phyloP scores from a whole-genome alignment of 257 asterid species.

The Catharanthus roseus region DNA sequence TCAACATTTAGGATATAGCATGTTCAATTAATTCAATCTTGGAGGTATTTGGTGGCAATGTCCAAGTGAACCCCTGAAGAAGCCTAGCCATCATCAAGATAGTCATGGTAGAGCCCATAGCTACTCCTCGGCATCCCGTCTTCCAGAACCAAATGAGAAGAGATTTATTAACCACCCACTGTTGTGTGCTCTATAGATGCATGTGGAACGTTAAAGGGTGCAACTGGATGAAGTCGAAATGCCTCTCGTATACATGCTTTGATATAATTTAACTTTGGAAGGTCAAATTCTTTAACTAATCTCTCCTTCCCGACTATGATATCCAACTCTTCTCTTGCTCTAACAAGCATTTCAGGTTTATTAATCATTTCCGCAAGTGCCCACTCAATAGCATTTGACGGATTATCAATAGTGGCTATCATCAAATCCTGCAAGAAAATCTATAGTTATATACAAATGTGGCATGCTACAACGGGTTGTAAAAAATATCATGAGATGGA shows the following conservation, averaged over 20 bases:
- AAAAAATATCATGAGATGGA: too few relatives aligned
- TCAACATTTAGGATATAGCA: neutral
- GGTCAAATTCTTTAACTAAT: slow-evolving; percentile 13
- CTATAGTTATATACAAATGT: too few relatives aligned
- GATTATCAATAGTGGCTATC: slow-evolving; percentile 17
- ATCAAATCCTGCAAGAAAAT: slow-evolving; percentile 9
- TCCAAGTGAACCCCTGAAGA: slow-evolving; percentile 21
- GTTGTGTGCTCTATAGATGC: neutral
- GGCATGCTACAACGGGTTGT: too few relatives aligned
- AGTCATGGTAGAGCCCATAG: slow-evolving; percentile 2
- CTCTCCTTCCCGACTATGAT: slow-evolving; percentile 8
- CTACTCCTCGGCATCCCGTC: slow-evolving; percentile 16
- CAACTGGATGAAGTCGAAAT: slow-evolving; percentile 12
- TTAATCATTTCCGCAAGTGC: slow-evolving; percentile 16
- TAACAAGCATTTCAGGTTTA: neutral
- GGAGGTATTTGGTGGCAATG: neutral
- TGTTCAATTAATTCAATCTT: neutral
- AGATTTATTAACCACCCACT: slow-evolving; percentile 4
- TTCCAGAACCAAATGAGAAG: slow-evolving; percentile 7
- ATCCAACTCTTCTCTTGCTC: slow-evolving; percentile 11
- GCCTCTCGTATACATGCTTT: slow-evolving; percentile 11
- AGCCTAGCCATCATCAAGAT: slow-evolving; percentile 18
- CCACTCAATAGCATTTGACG: slow-evolving; percentile 13
- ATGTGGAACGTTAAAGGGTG: slow-evolving; percentile 12
- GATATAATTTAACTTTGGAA: slow-evolving; percentile 3